phyloP scores from a whole-genome alignment of 345 rosid species.

The Euphorbia lathyris region DNA sequence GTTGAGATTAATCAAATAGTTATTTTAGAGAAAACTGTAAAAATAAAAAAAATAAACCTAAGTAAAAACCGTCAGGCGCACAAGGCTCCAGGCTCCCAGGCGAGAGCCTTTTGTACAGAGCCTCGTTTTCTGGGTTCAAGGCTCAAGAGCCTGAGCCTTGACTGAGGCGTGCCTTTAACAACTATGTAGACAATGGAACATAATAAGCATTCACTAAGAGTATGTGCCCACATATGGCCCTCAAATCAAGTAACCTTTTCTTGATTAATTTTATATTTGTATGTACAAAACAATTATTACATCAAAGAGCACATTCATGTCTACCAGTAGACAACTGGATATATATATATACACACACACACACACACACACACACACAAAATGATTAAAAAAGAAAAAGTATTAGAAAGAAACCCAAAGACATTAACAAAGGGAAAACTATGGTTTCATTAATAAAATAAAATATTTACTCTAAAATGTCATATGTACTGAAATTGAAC shows the following conservation, averaged over 20 bases:
- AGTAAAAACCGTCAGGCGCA: no score
- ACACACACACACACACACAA: background rate
- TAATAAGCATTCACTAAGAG: background rate
- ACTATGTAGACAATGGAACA: no score
- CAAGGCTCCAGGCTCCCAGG: no score
- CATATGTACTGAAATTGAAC: background rate
- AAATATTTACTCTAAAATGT: background rate
- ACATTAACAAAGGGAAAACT: background rate
- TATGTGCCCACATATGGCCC: background rate
- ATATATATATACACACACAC: no score
- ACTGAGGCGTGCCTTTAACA: no score
- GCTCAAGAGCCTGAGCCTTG: no score
- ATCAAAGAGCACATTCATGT: background rate
- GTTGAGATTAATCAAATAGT: no score
- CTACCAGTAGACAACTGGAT: no score
- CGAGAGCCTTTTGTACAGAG: no score
- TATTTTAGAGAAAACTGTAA: no score
- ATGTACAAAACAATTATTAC: background rate
- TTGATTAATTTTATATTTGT: background rate
- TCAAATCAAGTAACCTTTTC: background rate
- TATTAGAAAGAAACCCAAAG: background rate
- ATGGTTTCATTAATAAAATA: background rate
- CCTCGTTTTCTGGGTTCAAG: no score
- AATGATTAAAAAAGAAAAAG: background rate
- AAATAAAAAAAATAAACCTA: no score